Evolutionary conservation across 805 yeast species (phyloP).

Genomic region (Starmerella sirachaensis): DNA sequence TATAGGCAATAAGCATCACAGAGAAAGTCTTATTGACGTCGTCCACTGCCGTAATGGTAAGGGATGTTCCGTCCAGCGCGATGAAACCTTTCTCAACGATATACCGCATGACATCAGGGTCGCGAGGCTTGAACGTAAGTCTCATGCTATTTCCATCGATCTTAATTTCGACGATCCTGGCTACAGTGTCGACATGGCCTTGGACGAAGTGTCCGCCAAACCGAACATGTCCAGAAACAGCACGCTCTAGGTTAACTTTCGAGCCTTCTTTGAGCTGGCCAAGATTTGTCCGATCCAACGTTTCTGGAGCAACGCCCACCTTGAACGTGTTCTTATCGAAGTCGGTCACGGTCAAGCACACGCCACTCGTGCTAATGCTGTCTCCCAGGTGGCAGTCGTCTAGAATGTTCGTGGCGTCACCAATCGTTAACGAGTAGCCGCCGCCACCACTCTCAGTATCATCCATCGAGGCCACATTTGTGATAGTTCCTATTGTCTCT

Average conservation of each 20-base stretch:
- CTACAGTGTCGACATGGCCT: constrained; percentile 92
- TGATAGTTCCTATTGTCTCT: constrained; percentile 62
- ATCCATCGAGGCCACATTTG: constrained; percentile 39
- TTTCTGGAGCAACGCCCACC: constrained; percentile 89
- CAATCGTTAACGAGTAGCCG: constrained; percentile 61
- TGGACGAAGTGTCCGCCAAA: constrained; percentile 97
- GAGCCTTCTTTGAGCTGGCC: constrained; percentile 47
- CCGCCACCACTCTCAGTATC: constrained; percentile 47
- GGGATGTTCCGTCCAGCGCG: constrained; percentile 82
- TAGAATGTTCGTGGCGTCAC: constrained; percentile 49
- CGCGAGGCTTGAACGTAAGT: constrained; percentile 62
- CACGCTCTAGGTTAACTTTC: constrained; percentile 81
- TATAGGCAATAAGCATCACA: constrained; percentile 84
- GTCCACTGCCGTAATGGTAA: constrained; percentile 76
- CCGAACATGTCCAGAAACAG: constrained; percentile 68
- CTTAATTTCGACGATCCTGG: constrained; percentile 41
- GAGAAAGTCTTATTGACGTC: constrained; percentile 47
- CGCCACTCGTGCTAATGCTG: constrained; percentile 80
- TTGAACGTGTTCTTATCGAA: constrained; percentile 52
- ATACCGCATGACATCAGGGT: constrained; percentile 46
- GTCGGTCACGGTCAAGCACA: constrained; percentile 84
- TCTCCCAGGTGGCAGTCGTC: constrained; percentile 86
- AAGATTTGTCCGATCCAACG: constrained; percentile 67
- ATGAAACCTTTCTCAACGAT: constrained; percentile 94
- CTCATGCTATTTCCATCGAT: constrained; percentile 66